Conservation (phyloP, 2,329 filamentous ascomycete species). For the Pseudopyricularia javanii region DNA sequence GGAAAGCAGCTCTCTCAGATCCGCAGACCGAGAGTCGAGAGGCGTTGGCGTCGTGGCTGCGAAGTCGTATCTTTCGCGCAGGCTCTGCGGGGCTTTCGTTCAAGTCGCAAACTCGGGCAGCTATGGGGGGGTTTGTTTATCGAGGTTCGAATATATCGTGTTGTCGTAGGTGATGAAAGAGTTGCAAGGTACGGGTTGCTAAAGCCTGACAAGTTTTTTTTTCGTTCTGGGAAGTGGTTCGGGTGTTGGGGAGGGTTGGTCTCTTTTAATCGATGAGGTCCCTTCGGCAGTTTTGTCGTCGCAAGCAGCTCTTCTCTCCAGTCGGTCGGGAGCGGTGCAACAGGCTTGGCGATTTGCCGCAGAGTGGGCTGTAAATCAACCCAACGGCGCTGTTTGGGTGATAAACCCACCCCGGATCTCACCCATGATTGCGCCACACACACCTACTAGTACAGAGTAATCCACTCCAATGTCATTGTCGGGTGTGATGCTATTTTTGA, state of each 20-base stretch:
- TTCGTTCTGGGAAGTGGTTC: too few relatives aligned
- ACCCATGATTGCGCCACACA: background rate
- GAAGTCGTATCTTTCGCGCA: background rate
- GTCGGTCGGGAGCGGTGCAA: too few relatives aligned
- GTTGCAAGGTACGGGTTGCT: too few relatives aligned
- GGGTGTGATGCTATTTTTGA: background rate
- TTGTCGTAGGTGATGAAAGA: too few relatives aligned
- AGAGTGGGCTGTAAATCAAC: background rate
- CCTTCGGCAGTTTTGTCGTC: too few relatives aligned
- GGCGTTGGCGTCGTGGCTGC: constrained; percentile 1
- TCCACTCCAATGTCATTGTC: background rate
- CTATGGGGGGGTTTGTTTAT: background rate
- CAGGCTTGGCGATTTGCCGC: background rate
- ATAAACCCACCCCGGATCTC: background rate
- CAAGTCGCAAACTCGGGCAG: background rate
- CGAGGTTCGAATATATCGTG: background rate
- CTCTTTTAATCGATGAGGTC: too few relatives aligned
- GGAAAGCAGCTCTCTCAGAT: constrained; percentile 4
- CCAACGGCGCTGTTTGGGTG: background rate
- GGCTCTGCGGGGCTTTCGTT: constrained; percentile 1
- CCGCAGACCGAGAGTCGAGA: constrained; percentile 1
- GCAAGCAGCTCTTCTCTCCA: too few relatives aligned
- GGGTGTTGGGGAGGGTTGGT: too few relatives aligned
- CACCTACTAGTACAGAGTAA: too few relatives aligned
- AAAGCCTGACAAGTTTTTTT: too few relatives aligned